A percentile compares a stretch with the other conserved stretches of the same genome.
Evolutionary conservation across 768 basidiomycete genomes (phyloP).

Genomic region (Lentinula raphanica): DNA sequence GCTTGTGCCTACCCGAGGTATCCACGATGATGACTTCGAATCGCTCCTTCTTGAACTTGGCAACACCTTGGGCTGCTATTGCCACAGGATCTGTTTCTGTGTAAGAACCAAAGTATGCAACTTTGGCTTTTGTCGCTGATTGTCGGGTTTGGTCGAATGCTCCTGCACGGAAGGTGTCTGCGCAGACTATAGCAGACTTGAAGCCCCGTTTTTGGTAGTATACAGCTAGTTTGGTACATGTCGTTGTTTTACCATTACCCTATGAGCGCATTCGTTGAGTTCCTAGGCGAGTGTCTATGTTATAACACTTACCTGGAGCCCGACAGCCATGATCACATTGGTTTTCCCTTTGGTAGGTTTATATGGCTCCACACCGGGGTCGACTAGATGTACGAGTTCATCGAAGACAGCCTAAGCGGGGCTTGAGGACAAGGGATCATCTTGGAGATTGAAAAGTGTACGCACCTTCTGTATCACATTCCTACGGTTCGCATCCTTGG

Average conservation of each 20-base stretch:
- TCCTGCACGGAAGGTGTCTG: slow-evolving; percentile 98
- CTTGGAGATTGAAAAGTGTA: neutral
- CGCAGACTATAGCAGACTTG: slow-evolving; percentile 96
- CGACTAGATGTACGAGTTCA: slow-evolving; percentile 91
- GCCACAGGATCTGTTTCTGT: slow-evolving; percentile 97
- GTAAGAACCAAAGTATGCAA: slow-evolving; percentile 98
- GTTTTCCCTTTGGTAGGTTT: slow-evolving; percentile 93
- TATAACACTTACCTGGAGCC: slow-evolving; percentile 66
- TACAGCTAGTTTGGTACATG: slow-evolving; percentile 97
- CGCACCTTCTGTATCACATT: slow-evolving; percentile 87
- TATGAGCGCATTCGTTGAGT: slow-evolving; percentile 26
- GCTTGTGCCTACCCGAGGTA: slow-evolving; percentile 94
- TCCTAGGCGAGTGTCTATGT: no score
- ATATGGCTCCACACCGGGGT: slow-evolving; percentile 92
- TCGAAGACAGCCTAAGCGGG: slow-evolving; percentile 82
- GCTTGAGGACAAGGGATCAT: neutral
- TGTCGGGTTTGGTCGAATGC: slow-evolving; percentile 99
- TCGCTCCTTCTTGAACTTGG: slow-evolving; percentile 96
- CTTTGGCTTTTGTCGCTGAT: slow-evolving; percentile 97
- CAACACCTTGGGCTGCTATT: slow-evolving; percentile 90
- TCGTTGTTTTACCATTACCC: slow-evolving; percentile 99
- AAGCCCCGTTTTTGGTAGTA: slow-evolving; percentile 96
- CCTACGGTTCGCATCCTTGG: slow-evolving; percentile 78
- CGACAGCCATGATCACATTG: slow-evolving; percentile 97
- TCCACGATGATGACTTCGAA: slow-evolving; percentile 99